Base-by-base conservation (phyloP, 1,284 basidiomycete genomes). In the Trichosporon sp. region DNA sequence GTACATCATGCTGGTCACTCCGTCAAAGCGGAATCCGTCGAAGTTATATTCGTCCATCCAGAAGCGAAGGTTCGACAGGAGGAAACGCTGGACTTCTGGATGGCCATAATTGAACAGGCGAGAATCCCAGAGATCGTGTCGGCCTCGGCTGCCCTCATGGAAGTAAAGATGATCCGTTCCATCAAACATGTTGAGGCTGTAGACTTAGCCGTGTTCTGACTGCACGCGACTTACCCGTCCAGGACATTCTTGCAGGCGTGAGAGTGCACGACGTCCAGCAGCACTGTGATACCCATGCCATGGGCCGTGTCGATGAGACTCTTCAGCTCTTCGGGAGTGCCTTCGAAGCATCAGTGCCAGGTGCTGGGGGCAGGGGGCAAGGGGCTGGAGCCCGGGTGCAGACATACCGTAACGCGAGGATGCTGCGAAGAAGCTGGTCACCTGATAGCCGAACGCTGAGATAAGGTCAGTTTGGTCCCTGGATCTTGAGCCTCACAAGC, bases 1-100 rank as follows among this genome's bases (percentile, higher is more conserved):
- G 81, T 98, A 99, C 89, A 99, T 94, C 92, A 99, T 98, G 74
- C 92, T 95, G 4, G 95, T 99, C 46, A 99, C 95, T 44, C 95
- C 95, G 72, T 99, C 95, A 77, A 99, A 99, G 54, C 95, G 84
- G 86, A 98, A 99, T 4, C 95, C 95, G 73, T 98, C 95, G 76
- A 99, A 98, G 71, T 86, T 86, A 80, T 91, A 98, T 74, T 93
- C 90, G 66, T 99, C 95, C 81, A 98, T 88, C 85, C 89, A 99
- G 84, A 89, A 99, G 34, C 95, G 87, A 58, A 98, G 82, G 79
- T 99, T 99, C 77, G 92, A 95, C 69, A 99, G 82, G 61, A 99
- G 82, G 85, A 98, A 99, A 25, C 95, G 86, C 31, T 97, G 81
- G 21, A 98, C 95, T 79, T 99, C 95, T 75, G 97, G 91, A 65